These are phyloP conservation scores for Hymenotorrendiella dingleyae DNA, from an alignment of 2,329 filamentous ascomycete genomes.

Conservation along the genomic window DNA sequence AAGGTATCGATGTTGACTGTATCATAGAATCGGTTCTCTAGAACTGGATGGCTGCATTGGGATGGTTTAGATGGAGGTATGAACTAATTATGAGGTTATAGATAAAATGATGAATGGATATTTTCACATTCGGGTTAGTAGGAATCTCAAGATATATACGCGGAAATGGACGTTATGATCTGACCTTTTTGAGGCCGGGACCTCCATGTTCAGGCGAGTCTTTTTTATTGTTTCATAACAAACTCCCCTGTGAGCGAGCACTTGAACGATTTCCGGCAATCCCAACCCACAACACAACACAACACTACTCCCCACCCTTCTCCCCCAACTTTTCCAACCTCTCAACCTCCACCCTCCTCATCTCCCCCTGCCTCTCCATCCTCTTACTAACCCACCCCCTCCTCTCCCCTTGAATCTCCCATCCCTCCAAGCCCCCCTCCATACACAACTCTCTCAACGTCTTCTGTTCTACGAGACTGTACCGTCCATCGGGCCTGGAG, in stretches of 20 bases:
- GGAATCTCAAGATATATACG: no score
- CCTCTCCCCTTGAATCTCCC: constrained; percentile 41
- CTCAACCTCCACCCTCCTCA: constrained; percentile 39
- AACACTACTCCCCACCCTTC: not conserved
- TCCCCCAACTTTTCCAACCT: constrained; percentile 12
- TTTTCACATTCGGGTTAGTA: no score
- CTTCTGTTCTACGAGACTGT: constrained; percentile 47
- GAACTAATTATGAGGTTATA: not conserved
- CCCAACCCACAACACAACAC: not conserved
- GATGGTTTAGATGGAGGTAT: no score
- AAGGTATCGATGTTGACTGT: constrained; percentile 6
- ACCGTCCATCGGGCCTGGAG: constrained; percentile 38
- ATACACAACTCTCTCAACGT: constrained; percentile 42
- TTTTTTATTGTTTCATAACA: not conserved
- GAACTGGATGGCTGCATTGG: no score
- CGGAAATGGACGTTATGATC: not conserved
- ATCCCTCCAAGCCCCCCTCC: constrained; percentile 38
- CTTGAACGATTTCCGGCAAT: no score
- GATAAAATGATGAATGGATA: no score
- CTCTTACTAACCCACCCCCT: constrained; percentile 41
- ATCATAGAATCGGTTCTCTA: constrained; percentile 8
- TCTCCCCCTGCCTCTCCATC: constrained; percentile 37
- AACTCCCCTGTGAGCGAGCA: not conserved
- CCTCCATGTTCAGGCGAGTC: not conserved
- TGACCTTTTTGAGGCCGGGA: not conserved